Conservation (phyloP, 2,329 filamentous ascomycete genomes). For the Penicillium sp. region DNA sequence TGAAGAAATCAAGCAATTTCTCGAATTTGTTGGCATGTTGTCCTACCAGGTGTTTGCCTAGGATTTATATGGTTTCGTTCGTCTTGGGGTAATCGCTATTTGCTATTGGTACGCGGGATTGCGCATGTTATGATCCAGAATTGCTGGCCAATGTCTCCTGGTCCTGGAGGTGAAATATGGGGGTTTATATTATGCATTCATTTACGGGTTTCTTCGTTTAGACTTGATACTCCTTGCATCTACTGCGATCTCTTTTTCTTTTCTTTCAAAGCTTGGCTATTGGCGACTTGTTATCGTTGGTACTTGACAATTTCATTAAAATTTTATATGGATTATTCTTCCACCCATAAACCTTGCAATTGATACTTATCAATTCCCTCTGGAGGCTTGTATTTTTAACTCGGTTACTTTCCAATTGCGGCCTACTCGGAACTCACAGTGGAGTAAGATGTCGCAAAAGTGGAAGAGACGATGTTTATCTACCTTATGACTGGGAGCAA, state of each 20-base stretch:
- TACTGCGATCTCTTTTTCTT: neutral
- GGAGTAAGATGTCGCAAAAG: no score
- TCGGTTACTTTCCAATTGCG: no score
- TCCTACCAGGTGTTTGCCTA: neutral
- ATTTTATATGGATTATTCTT: neutral
- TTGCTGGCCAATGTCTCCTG: conserved; percentile 7
- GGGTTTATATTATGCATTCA: conserved; percentile 4
- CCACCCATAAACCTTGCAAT: neutral
- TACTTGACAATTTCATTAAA: neutral
- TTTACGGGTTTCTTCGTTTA: conserved; percentile 4
- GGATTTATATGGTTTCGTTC: neutral
- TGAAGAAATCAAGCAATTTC: neutral
- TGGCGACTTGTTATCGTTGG: neutral
- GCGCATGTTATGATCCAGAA: conserved; percentile 6
- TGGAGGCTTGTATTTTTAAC: no score
- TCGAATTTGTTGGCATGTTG: neutral
- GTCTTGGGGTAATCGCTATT: neutral
- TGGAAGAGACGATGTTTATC: no score
- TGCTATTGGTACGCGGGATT: neutral
- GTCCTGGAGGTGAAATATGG: neutral
- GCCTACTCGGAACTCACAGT: no score
- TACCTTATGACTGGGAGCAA: no score
- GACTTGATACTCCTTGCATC: conserved; percentile 15
- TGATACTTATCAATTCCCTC: no score
- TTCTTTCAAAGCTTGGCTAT: neutral